Base-by-base conservation (phyloP, 2,329 filamentous ascomycete genomes). In the Phyllosticta ampelicida region DNA sequence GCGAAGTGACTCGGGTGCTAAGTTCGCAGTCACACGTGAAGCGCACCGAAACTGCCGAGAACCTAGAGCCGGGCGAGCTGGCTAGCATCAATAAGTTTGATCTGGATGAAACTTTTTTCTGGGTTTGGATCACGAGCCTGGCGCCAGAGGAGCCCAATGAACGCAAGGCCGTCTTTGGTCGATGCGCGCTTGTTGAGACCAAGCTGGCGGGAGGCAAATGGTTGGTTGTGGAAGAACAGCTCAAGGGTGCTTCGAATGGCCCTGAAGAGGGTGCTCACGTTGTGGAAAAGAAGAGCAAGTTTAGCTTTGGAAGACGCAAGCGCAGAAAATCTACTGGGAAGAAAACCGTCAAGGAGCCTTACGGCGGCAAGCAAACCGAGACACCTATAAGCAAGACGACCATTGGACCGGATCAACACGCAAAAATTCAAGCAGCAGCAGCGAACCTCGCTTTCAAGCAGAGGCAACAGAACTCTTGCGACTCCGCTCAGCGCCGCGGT, bases 71-170 rank as follows among this genome's bases (percentile, higher is more conserved):
- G 0, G 94, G 90, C 55, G 94, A 99, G 77, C 80, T 99, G 59
- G 94, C 94, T 28, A 97, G 90, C 69, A 96, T 99, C 67, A 87
- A 83, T 21, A 81, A 81, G 44, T 82, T 97, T 59, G 86, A 94
- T 62, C 78, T 99, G 5, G 94, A 99, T 65, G 92, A 97, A 70
- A 87, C 90, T 1, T 99, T 99, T 72, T 99, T 94, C 94, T 97
- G 94, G 92, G 94, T 97, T 3, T 99, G 94, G 94, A 97, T 99
- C 80, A 95, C 85, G 65, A 97, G 92, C 78, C 76, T 99, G 66
- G 90, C 92, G 1, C 87, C 85, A 0, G 94, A 99, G 67, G 94
- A 99, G 74, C 88, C 91, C 0, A 74, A 84, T 0, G 81, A 86
- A 52, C 84, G 94, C 61, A 99, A 99, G 70, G 86, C 91, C 5